Base-by-base conservation (phyloP, 2,329 filamentous ascomycete genomes). In the Talaromyces sp. region DNA sequence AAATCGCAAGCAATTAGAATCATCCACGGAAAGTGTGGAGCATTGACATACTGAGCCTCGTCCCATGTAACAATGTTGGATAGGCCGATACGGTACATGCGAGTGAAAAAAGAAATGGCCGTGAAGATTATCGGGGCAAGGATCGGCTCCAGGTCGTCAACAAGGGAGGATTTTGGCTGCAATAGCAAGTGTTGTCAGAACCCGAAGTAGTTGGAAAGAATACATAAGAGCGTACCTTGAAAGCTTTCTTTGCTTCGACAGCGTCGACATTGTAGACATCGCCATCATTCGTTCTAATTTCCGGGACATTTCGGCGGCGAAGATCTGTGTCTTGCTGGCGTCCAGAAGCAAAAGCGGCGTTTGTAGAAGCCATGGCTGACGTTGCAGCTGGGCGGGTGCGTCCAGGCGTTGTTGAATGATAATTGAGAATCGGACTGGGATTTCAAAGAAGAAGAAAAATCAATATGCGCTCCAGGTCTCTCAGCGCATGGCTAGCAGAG, bases 21-120 rank as follows among this genome's bases (percentile, higher is more conserved):
- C 9, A 59, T 31, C 60, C 14, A 52, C 33, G 8, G 56, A 40
- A n/a, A 12, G 12, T n/a, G 7, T 31, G 16, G 53, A 56, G n/a
- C 16, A 40, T 33, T 28, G 9, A 33, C 85, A 75, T 86, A 89
- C 86, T 90, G 88, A 68, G 88, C 88, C 79, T 90, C 88, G 74
- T 90, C 88, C 88, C 88, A 90, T 55, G 88, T 90, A 63, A 90
- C 88, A 69, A 90, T 90, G 64, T 85, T 82, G 53, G 88, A 90
- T 57, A 87, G 76, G 61, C 86, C 86, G 71, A 89, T 88, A 74
- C 85, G 87, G 77, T 85, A 89, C 79, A 88, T 83, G 68, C 86
- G 84, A 52, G 86, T 89, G 75, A 88, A 88, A 74, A 88, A 83
- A 64, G 86, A 82, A 62, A 88, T 75, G 52, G 81, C 79, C 34